Evolutionary conservation across 1,139 yeast species (phyloP), one percentile per base, ranked within the genome.

Genomic region (Hyphopichia pseudoburtonii): DNA sequence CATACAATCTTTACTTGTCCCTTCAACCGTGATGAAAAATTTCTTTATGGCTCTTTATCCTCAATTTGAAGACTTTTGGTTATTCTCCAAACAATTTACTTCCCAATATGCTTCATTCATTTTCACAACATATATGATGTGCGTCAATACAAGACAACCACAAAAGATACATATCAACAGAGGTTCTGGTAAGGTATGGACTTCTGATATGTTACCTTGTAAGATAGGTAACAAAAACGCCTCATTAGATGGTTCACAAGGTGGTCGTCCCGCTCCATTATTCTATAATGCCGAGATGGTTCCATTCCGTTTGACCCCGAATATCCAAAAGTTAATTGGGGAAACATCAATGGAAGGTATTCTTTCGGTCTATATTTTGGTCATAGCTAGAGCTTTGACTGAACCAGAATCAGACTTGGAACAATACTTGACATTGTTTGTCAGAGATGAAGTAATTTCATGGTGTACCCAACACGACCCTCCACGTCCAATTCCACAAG

Each of bases 271-370:
- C 6, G 84, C 95, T 0, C 98, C 99, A 22, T 75, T 92, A 27
- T 89, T 92, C 70, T 86, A 86, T 56, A 88, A 89, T 51, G 81
- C 90, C n/a, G 99, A 94, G 57, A 80, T 89, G 48, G 97, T 92
- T 35, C 97, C 98, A 29, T 92, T 94, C 76, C 76, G 99, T 55
- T 74, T 94, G 55, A 92, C 99, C 5, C 98, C 98, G 28, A 94
- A 94, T 56, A 78, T 94, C 40, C 98, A 92, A 60, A 83, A 86
- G 47, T 73, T 92, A 53, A 88, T 94, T 70, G 98, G 98, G 25
- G 96, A 90, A 44, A 81, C 92, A 18, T 86, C 92, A 4, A 66
- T 89, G 52, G 98, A 94, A 61, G 98, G 98, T 38, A 74, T 94
- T 16, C 80, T 89, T 48, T 82, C 97, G 1, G 90, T 89, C 43